Evolutionary conservation across 306 rosid genomes (phyloP), one percentile per base, ranked within the genome.

Genomic region (Castanea mollissima): DNA sequence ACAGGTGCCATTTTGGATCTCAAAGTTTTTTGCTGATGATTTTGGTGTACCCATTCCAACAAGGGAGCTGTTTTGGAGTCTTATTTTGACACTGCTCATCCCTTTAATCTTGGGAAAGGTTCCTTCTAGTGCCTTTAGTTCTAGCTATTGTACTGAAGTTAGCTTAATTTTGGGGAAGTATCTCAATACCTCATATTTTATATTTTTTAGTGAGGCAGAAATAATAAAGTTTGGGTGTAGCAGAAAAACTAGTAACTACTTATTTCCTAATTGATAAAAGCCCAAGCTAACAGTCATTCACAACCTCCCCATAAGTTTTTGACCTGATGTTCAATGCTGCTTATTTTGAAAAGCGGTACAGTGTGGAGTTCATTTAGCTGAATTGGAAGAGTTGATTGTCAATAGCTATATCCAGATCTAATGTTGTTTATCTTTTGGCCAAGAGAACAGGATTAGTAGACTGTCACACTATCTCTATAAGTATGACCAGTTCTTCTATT

Each of bases 1-100:
- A 6, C 52, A 68, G 72, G 72, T 68, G 72, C 72, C 72, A 68
- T 68, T 35, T 34, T 68, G 72, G 72, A 68, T 68, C 72, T 68
- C 72, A 35, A 8, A 35, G 25, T 35, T 68, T 68, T 68, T 34
- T 10, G 27, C 27, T 68, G 52, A 68, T 35, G 52, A 25, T 68
- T 68, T 34, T 35, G 72, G 72, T 68, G 72, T n/a, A 35, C 9
- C 72, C 72, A 68, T 68, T 68, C 72, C 72, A 68, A 19, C 72
- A 35, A 38, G 72, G 52, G 72, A 68, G 72, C 29, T 68, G 9
- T 68, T 68, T 35, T 68, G 72, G 52, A 68, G 72, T 68, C 72
- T 68, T 34, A 68, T 68, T 10, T 34, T 68, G 15, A 68, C 52
- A 4, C 72, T 68, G 18, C 72, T 68, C 4, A 38, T 68, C 14